These are phyloP conservation scores for Paraphaeosphaeria sporulosa DNA, from an alignment of 2,329 filamentous ascomycete genomes.

Conservation along the genomic window DNA sequence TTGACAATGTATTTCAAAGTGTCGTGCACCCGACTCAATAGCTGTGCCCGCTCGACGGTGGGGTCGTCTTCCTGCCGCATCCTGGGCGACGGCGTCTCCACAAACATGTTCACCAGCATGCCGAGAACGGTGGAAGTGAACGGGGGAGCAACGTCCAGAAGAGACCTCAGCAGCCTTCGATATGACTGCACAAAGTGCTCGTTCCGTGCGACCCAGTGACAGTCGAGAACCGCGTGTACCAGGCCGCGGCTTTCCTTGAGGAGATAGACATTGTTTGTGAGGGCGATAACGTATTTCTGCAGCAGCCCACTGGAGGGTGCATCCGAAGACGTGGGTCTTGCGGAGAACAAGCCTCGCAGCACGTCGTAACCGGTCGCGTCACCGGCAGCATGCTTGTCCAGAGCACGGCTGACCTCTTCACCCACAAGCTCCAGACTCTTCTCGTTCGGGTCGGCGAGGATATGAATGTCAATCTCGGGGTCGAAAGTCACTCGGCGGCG, in stretches of 20 bases:
- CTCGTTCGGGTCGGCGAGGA: conserved; percentile 54
- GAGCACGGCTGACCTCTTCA: conserved; percentile 67
- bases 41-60: conserved; percentile 67
- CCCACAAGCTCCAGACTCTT: conserved; percentile 65
- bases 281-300: conserved; percentile 66
- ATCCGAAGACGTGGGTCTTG: conserved; percentile 56
- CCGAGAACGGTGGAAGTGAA: conserved; percentile 78
- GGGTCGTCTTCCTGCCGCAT: conserved; percentile 63
- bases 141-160: conserved; percentile 83
- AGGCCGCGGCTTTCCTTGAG: conserved; percentile 66
- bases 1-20: conserved; percentile 78
- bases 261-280: conserved; percentile 63
- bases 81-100: conserved; percentile 63
- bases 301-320: conserved; percentile 61
- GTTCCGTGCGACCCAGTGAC: conserved; percentile 69
- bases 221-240: conserved; percentile 65
- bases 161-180: conserved; percentile 63
- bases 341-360: conserved; percentile 61
- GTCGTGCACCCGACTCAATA: conserved; percentile 78
- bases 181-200: conserved; percentile 66
- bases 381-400: conserved; percentile 60
- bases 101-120: conserved; percentile 83
- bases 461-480: conserved; percentile 55
- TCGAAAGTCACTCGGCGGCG: conserved; percentile 58
- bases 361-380: conserved; percentile 66